Evolutionary conservation across 352 stramenopile genomes (phyloP).

Genomic region (Phytophthora pluvialis): DNA sequence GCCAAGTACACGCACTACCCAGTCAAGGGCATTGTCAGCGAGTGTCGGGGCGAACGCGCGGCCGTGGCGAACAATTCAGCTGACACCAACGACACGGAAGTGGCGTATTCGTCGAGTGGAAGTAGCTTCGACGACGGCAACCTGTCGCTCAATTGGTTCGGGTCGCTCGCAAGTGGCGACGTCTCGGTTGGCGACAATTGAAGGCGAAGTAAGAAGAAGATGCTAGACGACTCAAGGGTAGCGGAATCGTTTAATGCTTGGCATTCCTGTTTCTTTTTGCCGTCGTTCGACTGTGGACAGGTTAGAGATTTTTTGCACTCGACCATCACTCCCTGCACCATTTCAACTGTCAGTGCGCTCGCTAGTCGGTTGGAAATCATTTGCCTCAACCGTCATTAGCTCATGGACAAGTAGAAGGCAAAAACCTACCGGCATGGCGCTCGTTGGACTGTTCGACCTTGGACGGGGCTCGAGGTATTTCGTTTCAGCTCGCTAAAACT

Average conservation of each 20-base stretch:
- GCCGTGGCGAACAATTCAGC: background rate
- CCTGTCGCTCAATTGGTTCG: constrained; percentile 1
- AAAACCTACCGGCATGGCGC: too few relatives aligned
- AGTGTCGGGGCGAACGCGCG: background rate
- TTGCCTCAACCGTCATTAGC: too few relatives aligned
- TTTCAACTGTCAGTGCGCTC: too few relatives aligned
- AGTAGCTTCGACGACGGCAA: background rate
- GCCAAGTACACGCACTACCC: background rate
- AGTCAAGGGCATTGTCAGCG: background rate
- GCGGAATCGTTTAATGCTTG: too few relatives aligned
- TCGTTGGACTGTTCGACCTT: too few relatives aligned
- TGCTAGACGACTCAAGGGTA: too few relatives aligned
- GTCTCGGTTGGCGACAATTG: background rate
- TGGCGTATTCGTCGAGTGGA: background rate
- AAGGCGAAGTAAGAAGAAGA: background rate
- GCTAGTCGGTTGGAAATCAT: too few relatives aligned
- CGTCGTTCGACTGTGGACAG: too few relatives aligned
- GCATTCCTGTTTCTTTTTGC: too few relatives aligned
- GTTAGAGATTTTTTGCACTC: too few relatives aligned
- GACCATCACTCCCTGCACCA: too few relatives aligned
- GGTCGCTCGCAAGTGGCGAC: background rate
- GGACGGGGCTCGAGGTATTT: background rate
- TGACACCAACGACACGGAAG: background rate
- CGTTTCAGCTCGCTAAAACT: background rate
- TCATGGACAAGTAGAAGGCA: too few relatives aligned